These are phyloP conservation scores for Fusarium concolor DNA, from an alignment of 2,329 filamentous ascomycete genomes.

Conservation along the genomic window DNA sequence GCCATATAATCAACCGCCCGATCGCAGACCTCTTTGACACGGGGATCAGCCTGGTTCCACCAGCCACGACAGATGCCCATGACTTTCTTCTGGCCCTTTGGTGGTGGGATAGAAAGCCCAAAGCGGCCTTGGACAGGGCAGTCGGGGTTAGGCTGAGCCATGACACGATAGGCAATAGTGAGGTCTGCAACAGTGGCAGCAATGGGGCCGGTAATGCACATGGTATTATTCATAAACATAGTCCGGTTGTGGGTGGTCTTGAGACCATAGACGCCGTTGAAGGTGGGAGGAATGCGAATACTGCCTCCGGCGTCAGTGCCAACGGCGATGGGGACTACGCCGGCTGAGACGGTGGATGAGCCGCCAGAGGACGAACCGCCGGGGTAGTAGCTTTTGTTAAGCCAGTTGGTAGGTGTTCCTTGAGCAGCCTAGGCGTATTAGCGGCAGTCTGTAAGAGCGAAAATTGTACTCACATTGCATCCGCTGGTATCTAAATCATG, in stretches of 20 bases:
- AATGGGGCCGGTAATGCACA: constrained; percentile 78
- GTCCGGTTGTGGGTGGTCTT: constrained; percentile 82
- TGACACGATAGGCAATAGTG: constrained; percentile 82
- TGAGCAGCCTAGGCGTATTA: constrained; percentile 66
- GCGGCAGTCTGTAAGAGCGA: neutral
- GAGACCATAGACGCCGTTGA: constrained; percentile 84
- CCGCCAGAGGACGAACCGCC: constrained; percentile 85
- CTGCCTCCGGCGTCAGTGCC: constrained; percentile 83
- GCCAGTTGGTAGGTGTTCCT: constrained; percentile 82
- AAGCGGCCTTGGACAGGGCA: constrained; percentile 73
- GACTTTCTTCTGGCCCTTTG: constrained; percentile 63
- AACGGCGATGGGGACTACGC: constrained; percentile 79
- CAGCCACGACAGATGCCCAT: constrained; percentile 75
- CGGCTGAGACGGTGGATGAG: constrained; percentile 75
- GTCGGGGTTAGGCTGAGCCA: constrained; percentile 77
- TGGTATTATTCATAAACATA: constrained; percentile 63
- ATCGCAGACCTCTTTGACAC: constrained; percentile 72
- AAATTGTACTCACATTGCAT: constrained; percentile 69
- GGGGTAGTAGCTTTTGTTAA: constrained; percentile 80
- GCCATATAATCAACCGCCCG: constrained; percentile 69
- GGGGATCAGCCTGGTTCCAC: constrained; percentile 64
- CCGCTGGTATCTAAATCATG: constrained; percentile 75
- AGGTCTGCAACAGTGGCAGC: constrained; percentile 82
- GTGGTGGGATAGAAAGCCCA: constrained; percentile 63
- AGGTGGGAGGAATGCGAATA: constrained; percentile 77